Evolutionary conservation across 129 eudicot species (phyloP).

Genomic region (Helianthus tuberosus): DNA sequence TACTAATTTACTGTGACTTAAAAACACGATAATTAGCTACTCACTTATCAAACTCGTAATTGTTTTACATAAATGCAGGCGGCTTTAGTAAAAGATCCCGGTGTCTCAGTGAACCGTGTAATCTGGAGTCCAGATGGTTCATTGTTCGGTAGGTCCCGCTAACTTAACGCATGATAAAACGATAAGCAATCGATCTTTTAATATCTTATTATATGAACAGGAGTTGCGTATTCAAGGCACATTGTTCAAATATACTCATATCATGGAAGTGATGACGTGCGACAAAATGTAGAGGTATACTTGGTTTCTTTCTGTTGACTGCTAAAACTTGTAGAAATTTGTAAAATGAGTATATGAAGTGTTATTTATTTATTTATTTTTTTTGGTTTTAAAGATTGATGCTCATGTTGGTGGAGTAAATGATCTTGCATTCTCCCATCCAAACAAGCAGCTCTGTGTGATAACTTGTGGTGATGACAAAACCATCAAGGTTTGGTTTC

Average conservation of each 20-base stretch:
- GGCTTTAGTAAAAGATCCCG: constrained; percentile 46
- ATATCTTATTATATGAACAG: constrained; percentile 37
- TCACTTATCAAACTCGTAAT: constrained; percentile 1
- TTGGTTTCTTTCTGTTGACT: not conserved
- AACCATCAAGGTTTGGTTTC: constrained; percentile 68
- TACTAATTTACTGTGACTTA: not conserved
- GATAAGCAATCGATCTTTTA: not conserved
- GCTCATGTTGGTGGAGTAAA: constrained; percentile 93
- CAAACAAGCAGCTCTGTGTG: constrained; percentile 87
- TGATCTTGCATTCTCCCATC: constrained; percentile 90
- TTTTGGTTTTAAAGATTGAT: constrained; percentile 41
- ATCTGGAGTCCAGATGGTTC: constrained; percentile 74
- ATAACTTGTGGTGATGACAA: constrained; percentile 94
- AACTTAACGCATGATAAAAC: not conserved
- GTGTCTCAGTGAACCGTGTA: constrained; percentile 55
- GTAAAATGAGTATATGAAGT: not conserved
- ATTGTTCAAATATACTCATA: constrained; percentile 60
- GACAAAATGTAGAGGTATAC: constrained; percentile 71
- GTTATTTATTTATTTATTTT: not conserved
- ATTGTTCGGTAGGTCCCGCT: constrained; percentile 47
- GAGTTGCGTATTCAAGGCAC: constrained; percentile 91
- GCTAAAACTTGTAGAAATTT: not conserved
- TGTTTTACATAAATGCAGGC: constrained; percentile 32
- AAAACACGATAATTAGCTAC: not conserved
- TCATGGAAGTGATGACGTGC: constrained; percentile 32